phyloP scores from a whole-genome alignment of 176 grass and related monocot species.

The Lolium perenne region DNA sequence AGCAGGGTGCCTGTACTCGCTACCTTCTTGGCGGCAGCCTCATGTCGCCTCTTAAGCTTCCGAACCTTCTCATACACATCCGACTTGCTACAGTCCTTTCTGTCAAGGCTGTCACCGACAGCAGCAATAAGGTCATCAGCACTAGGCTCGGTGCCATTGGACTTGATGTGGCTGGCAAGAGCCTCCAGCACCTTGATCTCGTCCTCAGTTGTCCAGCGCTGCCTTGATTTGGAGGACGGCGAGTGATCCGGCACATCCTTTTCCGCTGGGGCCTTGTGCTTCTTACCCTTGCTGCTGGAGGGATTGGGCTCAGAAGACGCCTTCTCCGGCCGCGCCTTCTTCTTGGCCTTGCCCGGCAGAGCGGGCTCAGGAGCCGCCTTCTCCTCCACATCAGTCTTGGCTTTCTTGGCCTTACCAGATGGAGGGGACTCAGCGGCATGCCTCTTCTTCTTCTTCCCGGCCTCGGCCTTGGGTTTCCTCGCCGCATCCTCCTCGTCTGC shows the following conservation, averaged over 20 bases:
- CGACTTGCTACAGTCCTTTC: neutral
- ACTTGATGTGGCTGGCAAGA: constrained; percentile 17
- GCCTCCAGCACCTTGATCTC: constrained; percentile 41
- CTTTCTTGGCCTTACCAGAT: constrained; percentile 39
- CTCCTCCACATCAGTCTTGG: constrained; percentile 9
- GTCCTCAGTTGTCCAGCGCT: constrained; percentile 31
- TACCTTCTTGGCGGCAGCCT: neutral
- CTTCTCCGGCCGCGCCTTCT: neutral
- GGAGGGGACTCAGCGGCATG: neutral
- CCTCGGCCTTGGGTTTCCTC: neutral
- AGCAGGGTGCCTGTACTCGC: neutral
- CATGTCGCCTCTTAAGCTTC: neutral
- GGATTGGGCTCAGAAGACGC: neutral
- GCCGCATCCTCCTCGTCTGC: neutral
- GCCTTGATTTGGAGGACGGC: neutral
- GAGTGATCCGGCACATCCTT: neutral
- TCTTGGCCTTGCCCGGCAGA: constrained; percentile 25
- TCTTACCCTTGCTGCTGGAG: neutral
- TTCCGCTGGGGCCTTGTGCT: neutral
- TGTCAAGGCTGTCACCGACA: constrained; percentile 23
- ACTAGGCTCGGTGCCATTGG: neutral
- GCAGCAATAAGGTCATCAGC: neutral
- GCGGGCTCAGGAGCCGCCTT: neutral
- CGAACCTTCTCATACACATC: constrained; percentile 49
- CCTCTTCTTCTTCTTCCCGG: constrained; percentile 39